A percentile compares a stretch with the other conserved stretches of the same genome.
These are phyloP conservation scores for Acanthamoeba healyi DNA, from an alignment of 208 protist genomes.

Conservation along the genomic window DNA sequence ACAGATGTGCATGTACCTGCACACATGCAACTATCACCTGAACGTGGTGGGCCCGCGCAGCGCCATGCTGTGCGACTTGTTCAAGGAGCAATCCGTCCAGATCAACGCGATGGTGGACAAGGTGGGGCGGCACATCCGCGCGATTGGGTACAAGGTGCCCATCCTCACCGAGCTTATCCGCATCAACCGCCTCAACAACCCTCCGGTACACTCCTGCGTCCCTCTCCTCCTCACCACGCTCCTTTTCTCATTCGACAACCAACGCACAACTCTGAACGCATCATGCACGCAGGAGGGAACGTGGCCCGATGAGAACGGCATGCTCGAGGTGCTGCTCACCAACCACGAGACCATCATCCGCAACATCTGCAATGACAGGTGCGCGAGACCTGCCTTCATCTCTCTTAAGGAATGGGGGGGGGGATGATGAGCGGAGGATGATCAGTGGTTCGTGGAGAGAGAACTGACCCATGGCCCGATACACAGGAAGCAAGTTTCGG, in stretches of 20 bases:
- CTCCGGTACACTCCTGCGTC: not conserved
- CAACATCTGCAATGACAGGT: slow-evolving; percentile 36
- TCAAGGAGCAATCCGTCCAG: not conserved
- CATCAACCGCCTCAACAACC: not conserved
- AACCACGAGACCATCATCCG: slow-evolving; percentile 15
- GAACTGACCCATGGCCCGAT: not conserved
- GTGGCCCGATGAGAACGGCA: slow-evolving; percentile 34
- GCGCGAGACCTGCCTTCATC: not conserved
- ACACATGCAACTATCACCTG: slow-evolving; percentile 19
- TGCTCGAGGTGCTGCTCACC: not conserved
- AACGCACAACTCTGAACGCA: not conserved
- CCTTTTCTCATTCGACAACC: no score
- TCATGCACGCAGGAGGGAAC: not conserved
- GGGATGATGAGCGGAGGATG: no score
- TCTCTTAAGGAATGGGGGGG: not conserved
- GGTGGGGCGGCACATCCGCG: not conserved
- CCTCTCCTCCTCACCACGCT: not conserved
- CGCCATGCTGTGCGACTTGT: not conserved
- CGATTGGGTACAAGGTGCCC: slow-evolving; percentile 15
- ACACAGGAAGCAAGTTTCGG: not conserved
- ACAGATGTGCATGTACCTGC: not conserved
- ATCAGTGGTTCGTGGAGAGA: no score
- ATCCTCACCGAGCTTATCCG: not conserved
- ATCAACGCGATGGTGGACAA: not conserved
- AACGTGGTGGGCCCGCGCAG: slow-evolving; percentile 27